phyloP scores from a whole-genome alignment of 768 basidiomycete genomes.

The Cubamyces lactineus region DNA sequence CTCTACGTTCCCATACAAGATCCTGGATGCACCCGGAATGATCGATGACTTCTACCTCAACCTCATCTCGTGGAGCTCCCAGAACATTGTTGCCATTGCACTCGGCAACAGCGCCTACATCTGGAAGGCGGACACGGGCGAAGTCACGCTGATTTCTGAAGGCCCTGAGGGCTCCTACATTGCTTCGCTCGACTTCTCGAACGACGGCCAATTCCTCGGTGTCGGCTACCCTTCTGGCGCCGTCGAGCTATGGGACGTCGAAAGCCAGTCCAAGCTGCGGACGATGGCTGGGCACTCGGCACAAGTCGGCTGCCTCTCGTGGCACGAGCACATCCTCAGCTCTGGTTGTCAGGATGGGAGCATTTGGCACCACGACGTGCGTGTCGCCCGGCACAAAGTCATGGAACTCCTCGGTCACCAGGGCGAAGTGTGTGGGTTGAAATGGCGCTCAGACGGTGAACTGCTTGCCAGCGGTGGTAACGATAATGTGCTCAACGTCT shows the following conservation, averaged over 20 bases:
- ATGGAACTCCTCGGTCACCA: conserved; percentile 89
- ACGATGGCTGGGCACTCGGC: conserved; percentile 90
- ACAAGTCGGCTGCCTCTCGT: conserved; percentile 83
- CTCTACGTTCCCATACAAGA: conserved; percentile 86
- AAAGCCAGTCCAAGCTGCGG: conserved; percentile 74
- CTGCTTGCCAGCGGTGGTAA: conserved; percentile 94
- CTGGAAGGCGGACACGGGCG: conserved; percentile 91
- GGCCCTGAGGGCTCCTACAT: conserved; percentile 78
- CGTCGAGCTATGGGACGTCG: conserved; percentile 95
- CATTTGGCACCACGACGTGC: conserved; percentile 96
- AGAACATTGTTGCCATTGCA: conserved; percentile 88
- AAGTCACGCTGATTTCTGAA: conserved; percentile 77
- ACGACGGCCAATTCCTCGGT: conserved; percentile 80
- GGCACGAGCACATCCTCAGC: conserved; percentile 84
- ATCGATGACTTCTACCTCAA: conserved; percentile 98
- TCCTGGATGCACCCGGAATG: conserved; percentile 93
- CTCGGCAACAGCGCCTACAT: conserved; percentile 87
- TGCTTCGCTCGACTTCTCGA: conserved; percentile 77
- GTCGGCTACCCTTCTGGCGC: conserved; percentile 81
- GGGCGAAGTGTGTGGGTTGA: conserved; percentile 91
- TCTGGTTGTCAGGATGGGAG: conserved; percentile 93
- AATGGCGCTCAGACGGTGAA: conserved; percentile 88
- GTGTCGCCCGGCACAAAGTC: conserved; percentile 80
- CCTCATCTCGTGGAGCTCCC: conserved; percentile 84
- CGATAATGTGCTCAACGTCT: conserved; percentile 97